Percentiles rank a stretch among this genome's conserved stretches.
These are phyloP conservation scores for Sphagnum magellanicum DNA, from an alignment of 228 moss, liverwort and hornwort species.

Conservation along the genomic window DNA sequence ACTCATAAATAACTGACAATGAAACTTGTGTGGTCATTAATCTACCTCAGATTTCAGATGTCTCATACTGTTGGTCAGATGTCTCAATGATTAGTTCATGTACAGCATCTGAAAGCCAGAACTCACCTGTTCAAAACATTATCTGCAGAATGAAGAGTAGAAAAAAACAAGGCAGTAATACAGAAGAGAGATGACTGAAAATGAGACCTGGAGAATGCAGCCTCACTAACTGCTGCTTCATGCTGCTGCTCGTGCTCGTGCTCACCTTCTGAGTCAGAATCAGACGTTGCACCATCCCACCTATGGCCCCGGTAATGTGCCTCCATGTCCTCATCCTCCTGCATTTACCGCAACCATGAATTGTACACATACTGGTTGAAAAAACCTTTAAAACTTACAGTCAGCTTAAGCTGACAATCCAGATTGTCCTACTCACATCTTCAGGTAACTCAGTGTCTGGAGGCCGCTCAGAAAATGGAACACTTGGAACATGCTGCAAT, in stretches of 20 bases:
- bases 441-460: constrained; percentile 81
- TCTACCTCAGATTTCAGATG: background rate
- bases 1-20: background rate
- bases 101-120: too few species aligned
- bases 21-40: background rate
- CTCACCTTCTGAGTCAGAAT: constrained; percentile 78
- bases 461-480: constrained; percentile 76
- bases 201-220: constrained; percentile 36
- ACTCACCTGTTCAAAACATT: background rate
- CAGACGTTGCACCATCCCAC: constrained; percentile 74
- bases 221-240: constrained; percentile 42
- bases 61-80: too few species aligned
- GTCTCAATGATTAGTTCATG: too few species aligned
- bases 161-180: background rate
- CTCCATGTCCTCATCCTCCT: constrained; percentile 90
- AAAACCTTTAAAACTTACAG: background rate
- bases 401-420: background rate
- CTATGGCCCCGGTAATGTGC: constrained; percentile 49
- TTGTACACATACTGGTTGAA: background rate
- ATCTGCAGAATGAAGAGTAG: background rate
- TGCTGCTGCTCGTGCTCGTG: constrained; percentile 41
- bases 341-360: background rate
- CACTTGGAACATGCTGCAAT: constrained; percentile 74
- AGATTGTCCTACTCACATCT: constrained; percentile 19
- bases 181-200: background rate